Evolutionary conservation across 371 early-diverging fungal genomes (phyloP), one percentile per base, ranked within the genome.

Genomic region (Rhizopus sp.): DNA sequence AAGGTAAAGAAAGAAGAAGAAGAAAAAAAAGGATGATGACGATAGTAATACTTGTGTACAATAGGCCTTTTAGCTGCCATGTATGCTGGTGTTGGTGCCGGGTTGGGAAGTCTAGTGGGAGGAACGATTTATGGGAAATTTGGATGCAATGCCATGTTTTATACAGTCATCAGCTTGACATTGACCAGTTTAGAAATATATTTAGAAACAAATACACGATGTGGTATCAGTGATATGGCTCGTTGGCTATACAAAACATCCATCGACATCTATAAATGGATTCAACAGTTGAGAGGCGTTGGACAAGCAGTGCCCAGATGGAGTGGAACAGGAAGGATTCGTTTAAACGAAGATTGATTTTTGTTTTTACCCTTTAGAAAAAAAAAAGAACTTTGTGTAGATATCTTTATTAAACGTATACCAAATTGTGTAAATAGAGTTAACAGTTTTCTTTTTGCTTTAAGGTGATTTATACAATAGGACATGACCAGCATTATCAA

Each of bases 401-500:
- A 46, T 46, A 46, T 15, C 29, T 15, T 46, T n/a, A 29, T 17
- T 46, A 46, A 46, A 46, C 29, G 29, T 29, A 46, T 6, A 41
- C 6, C 6, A 6, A 15, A 23, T 23, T 23, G 23, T 23, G 23
- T 23, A 23, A 23, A 23, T 23, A 23, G 23, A 23, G 23, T 23
- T 23, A 23, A 23, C 23, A 23, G 23, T 23, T 23, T 23, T 23
- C 23, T 23, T 23, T n/a, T 23, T 13, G 10, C 29, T 46, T 53
- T 60, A 58, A 29, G 55, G 56, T 34, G 66, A 57, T 45, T 83
- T 83, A 69, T 78, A 84, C 17, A 86, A 68, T 9, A 78, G 63
- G 7, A 86, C 77, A 59, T 80, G 74, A 10, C 93, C 91, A 55
- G 80, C 77, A 51, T 90, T 91, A 33, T 82, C 82, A 59, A 83